phyloP scores from a whole-genome alignment of 495 filamentous ascomycete genomes.

The Penicillium coprophilum region DNA sequence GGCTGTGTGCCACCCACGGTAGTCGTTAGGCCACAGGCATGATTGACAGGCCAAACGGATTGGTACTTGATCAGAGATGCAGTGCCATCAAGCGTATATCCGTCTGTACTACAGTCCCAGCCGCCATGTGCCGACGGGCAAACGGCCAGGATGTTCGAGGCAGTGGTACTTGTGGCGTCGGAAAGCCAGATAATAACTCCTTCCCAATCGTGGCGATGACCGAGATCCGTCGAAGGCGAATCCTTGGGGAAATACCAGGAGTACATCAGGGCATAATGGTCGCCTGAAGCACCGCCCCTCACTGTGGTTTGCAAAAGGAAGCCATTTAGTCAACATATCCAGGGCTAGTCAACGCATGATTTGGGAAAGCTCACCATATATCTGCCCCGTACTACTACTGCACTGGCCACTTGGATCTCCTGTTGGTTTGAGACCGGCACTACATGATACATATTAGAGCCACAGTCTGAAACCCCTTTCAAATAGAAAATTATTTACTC shows the following conservation, averaged over 20 bases:
- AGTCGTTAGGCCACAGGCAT: slow-evolving; percentile 44
- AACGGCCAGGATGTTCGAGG: slow-evolving; percentile 49
- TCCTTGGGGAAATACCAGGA: slow-evolving; percentile 56
- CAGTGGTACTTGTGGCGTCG: slow-evolving; percentile 31
- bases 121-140: slow-evolving; percentile 52
- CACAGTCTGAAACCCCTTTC: neutral
- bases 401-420: slow-evolving; percentile 43
- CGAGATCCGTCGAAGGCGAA: slow-evolving; percentile 39
- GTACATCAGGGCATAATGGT: slow-evolving; percentile 53
- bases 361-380: slow-evolving; percentile 33
- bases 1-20: slow-evolving; percentile 52
- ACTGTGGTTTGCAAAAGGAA: slow-evolving; percentile 10
- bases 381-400: slow-evolving; percentile 46
- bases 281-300: slow-evolving; percentile 28
- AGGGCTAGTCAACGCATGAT: neutral
- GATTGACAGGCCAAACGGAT: slow-evolving; percentile 51
- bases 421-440: slow-evolving; percentile 41
- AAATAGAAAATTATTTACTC: slow-evolving; percentile 12
- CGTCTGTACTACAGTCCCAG: slow-evolving; percentile 48
- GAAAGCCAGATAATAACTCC: slow-evolving; percentile 51
- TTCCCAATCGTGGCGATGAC: slow-evolving; percentile 55
- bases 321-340: neutral
- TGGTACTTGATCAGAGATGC: slow-evolving; percentile 48
- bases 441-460: slow-evolving; percentile 4
- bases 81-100: slow-evolving; percentile 37